phyloP scores from a whole-genome alignment of 805 yeast species.

The Myxozyma udenii region DNA sequence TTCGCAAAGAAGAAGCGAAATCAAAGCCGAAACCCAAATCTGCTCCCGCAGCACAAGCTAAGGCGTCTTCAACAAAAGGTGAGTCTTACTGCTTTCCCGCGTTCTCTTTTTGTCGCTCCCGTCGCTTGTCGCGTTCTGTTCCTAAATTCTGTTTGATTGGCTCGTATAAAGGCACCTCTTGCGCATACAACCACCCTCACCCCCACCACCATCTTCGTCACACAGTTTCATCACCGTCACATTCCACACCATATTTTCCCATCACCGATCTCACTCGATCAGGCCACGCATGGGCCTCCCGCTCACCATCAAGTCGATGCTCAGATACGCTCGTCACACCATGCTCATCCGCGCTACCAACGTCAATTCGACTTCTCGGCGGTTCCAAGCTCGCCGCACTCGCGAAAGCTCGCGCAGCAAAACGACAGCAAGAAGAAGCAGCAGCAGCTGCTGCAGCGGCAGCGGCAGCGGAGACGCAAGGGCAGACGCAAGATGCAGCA shows the following conservation, averaged over 20 bases:
- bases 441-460: too few relatives aligned
- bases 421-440: constrained; percentile 14
- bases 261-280: too few relatives aligned
- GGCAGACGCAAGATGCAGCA: background rate
- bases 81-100: background rate
- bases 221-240: too few relatives aligned
- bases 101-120: background rate
- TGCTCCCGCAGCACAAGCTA: background rate
- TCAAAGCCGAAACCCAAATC: background rate
- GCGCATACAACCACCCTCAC: too few relatives aligned
- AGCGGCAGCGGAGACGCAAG: too few relatives aligned
- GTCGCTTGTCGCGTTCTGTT: background rate
- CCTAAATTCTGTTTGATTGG: background rate
- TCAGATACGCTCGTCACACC: too few relatives aligned
- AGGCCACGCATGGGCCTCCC: too few relatives aligned
- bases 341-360: too few relatives aligned
- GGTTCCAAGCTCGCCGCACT: constrained; percentile 48
- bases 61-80: background rate
- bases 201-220: too few relatives aligned
- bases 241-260: too few relatives aligned
- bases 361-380: constrained; percentile 24
- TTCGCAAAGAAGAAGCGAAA: constrained; percentile 5
- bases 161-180: too few relatives aligned
- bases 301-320: too few relatives aligned
- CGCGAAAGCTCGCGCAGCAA: constrained; percentile 44